These are phyloP conservation scores for Dipteronia sinensis DNA, from an alignment of 345 rosid genomes.

Conservation along the genomic window DNA sequence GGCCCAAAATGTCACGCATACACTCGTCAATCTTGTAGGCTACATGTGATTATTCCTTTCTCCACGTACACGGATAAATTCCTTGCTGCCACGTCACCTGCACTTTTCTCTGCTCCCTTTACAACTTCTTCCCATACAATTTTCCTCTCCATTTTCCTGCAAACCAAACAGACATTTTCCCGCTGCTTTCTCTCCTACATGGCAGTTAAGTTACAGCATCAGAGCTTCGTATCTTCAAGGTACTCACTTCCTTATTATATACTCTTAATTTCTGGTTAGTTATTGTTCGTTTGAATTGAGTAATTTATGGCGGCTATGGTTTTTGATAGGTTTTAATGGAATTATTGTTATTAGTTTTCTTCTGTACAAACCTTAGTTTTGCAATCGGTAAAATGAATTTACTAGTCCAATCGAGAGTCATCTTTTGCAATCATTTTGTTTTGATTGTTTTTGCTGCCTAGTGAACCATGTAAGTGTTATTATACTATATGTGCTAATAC, in stretches of 20 bases:
- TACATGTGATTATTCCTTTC: conserved; percentile 32
- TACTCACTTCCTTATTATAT: conserved; percentile 6
- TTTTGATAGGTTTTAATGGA: not conserved
- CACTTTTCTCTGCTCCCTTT: conserved; percentile 14
- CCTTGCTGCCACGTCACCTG: conserved; percentile 52
- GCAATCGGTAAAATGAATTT: not conserved
- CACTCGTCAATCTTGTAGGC: not conserved
- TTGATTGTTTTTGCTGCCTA: not conserved
- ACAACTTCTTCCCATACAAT: conserved; percentile 8
- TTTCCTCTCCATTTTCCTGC: conserved; percentile 28
- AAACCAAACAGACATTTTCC: conserved; percentile 28
- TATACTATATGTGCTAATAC: too few relatives aligned
- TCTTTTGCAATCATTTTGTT: not conserved
- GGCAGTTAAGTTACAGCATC: conserved; percentile 59
- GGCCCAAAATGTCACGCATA: not conserved
- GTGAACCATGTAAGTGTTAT: not conserved
- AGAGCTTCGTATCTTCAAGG: conserved; percentile 55
- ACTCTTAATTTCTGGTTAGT: not conserved
- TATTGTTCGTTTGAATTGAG: not conserved
- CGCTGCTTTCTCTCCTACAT: conserved; percentile 26
- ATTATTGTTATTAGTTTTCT: not conserved
- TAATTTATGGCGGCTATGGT: not conserved
- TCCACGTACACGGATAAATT: conserved; percentile 62
- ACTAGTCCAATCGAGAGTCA: too few relatives aligned
- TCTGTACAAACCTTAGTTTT: too few relatives aligned